Evolutionary conservation across 2,329 filamentous ascomycete genomes (phyloP).

Genomic region (Stachybotrys chartarum): DNA sequence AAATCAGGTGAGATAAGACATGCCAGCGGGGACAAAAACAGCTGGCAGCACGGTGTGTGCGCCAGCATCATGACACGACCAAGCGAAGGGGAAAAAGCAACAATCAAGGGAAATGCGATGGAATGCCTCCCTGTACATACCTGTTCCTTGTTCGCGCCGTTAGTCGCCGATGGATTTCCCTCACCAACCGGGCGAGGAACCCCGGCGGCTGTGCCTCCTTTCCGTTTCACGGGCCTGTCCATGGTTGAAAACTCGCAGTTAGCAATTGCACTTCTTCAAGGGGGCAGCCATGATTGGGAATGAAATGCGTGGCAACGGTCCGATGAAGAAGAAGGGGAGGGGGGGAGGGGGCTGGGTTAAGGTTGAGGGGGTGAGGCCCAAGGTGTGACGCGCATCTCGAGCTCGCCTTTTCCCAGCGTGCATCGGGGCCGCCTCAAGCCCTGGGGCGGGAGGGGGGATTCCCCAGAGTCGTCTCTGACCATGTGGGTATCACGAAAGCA

Average conservation of each 20-base stretch:
- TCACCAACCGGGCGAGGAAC: conserved; percentile 59
- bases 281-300: background rate
- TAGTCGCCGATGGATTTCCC: conserved; percentile 53
- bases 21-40: background rate
- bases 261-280: background rate
- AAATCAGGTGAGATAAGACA: background rate
- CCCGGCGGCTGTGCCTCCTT: conserved; percentile 60
- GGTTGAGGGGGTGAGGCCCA: no score
- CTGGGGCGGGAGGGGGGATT: no score
- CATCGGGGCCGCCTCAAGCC: no score
- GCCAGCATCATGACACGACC: background rate
- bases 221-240: conserved; percentile 65
- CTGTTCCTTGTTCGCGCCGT: conserved; percentile 45
- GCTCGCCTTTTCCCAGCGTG: no score
- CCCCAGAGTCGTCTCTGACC: no score
- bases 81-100: background rate
- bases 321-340: no score
- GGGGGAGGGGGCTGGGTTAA: no score
- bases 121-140: conserved; percentile 28
- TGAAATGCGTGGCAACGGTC: background rate
- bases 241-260: conserved; percentile 9
- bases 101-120: background rate
- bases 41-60: background rate
- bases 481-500: no score
- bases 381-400: no score